Conservation (phyloP, 257 asterid genomes). For the Forsythia suspensa region DNA sequence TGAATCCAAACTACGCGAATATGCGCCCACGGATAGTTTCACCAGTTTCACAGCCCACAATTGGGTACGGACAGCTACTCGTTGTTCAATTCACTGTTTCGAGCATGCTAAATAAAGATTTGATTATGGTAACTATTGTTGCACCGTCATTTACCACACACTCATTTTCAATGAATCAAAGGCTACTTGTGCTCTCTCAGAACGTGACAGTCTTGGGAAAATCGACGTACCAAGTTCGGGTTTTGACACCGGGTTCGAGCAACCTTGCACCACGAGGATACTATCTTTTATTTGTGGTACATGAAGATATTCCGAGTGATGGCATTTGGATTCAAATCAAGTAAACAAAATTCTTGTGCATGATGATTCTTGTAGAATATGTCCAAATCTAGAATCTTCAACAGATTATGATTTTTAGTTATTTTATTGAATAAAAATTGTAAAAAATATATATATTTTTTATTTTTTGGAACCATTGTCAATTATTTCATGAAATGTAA, state of each 20-base stretch:
- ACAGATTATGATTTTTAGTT: not conserved
- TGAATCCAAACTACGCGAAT: not conserved
- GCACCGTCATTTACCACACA: slow-evolving; percentile 34
- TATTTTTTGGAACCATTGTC: not conserved
- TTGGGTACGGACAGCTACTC: not conserved
- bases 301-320: slow-evolving; percentile 10
- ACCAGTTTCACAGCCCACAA: not conserved
- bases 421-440: not conserved
- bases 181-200: slow-evolving; percentile 21
- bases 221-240: not conserved
- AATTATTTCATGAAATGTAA: not conserved
- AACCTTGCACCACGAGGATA: slow-evolving; percentile 16
- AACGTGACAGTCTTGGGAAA: slow-evolving; percentile 8
- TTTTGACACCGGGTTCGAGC: not conserved
- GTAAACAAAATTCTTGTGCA: not conserved
- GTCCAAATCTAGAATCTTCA: not conserved
- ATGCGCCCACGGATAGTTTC: slow-evolving; percentile 19
- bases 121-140: slow-evolving; percentile 24
- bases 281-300: slow-evolving; percentile 22
- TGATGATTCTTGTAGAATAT: not conserved
- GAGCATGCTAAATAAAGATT: not conserved
- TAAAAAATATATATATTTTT: too few relatives aligned
- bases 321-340: slow-evolving; percentile 16
- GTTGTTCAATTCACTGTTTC: slow-evolving; percentile 2
- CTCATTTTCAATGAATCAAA: slow-evolving; percentile 33